Evolutionary conservation across 2,329 filamentous ascomycete species (phyloP).

Genomic region (Metarhizium robertsii): DNA sequence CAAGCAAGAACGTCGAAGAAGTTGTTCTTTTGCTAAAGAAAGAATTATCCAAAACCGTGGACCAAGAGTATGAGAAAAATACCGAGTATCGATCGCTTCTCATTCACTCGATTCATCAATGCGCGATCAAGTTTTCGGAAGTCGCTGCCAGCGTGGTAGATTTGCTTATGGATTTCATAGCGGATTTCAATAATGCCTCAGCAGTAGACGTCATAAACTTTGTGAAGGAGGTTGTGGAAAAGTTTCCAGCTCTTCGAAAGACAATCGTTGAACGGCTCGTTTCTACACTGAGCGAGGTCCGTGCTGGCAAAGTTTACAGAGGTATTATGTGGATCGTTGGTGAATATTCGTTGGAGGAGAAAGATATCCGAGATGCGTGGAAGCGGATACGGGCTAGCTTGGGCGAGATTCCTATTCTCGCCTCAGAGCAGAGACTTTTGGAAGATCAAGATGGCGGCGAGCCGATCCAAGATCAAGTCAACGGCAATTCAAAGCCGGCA

Average conservation of each 20-base stretch:
- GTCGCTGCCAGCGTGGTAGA: constrained; percentile 95
- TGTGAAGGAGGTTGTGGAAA: constrained; percentile 97
- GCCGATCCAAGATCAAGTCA: constrained; percentile 57
- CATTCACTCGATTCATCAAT: constrained; percentile 96
- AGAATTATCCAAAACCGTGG: constrained; percentile 92
- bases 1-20: constrained; percentile 97
- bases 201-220: constrained; percentile 98
- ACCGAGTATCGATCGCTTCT: constrained; percentile 88
- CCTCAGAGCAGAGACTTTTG: constrained; percentile 84
- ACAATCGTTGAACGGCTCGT: constrained; percentile 85
- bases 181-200: constrained; percentile 93
- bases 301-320: constrained; percentile 93
- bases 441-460: constrained; percentile 72
- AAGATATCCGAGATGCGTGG: constrained; percentile 93
- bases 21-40: constrained; percentile 95
- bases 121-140: constrained; percentile 98
- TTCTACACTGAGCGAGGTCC: constrained; percentile 82
- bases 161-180: constrained; percentile 97
- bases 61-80: constrained; percentile 98
- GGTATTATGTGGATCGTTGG: constrained; percentile 97
- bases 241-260: constrained; percentile 81
- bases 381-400: constrained; percentile 88
- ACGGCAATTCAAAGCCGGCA: constrained; percentile 67
- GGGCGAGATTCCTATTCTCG: constrained; percentile 93
- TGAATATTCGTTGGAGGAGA: constrained; percentile 90